Base-by-base conservation (phyloP, 192 early-diverging fungal genomes). In the Chytriomyces sp. region DNA sequence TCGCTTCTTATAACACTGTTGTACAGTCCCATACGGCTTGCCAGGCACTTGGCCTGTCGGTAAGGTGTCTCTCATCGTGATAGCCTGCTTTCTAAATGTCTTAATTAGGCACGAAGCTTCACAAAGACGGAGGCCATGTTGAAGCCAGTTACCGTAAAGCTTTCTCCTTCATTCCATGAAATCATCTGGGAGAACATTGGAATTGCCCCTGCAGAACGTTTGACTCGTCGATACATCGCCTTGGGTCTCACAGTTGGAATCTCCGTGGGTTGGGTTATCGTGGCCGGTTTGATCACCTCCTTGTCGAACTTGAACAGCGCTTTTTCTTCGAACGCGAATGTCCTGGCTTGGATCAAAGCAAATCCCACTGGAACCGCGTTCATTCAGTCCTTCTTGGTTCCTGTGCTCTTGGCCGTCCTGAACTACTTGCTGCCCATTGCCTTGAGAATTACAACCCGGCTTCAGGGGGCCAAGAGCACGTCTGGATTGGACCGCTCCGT, bases 101-200 rank as follows among this genome's bases (percentile, higher is more conserved):
- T n/a, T n/a, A n/a, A n/a, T n/a, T n/a, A 14, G 44, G 0, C 44
- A 49, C 44, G 44, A 14, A 49, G 22, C 14, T 49, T 49, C 25
- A 55, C 26, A 56, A 68, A 52, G 40, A 68, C 34, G 12, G 31
- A 69, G 12, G n/a, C 25, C 34, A 59, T 59, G 38, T 10, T 28
- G 34, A 30, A 19, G 4, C 64, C 73, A 1, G 58, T 78, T 32
- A 63, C 41, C 38, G 52, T 79, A 3, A 81, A 81, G 52, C 39
- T 79, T 19, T 58, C 63, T 34, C 84, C 84, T 17, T 31, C 77
- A 38, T 78, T 78, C 63, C 77, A 81, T 41, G 79, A 85, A 65
- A 78, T 85, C 39, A 73, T 85, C 25, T 85, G 84, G 84, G 78
- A 83, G 4, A 85, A 83, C 61, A 56, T 83, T 53, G 79, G 78